These are phyloP conservation scores for Saccharomyces hybrid DNA, from an alignment of 1,139 yeast genomes.

Conservation along the genomic window DNA sequence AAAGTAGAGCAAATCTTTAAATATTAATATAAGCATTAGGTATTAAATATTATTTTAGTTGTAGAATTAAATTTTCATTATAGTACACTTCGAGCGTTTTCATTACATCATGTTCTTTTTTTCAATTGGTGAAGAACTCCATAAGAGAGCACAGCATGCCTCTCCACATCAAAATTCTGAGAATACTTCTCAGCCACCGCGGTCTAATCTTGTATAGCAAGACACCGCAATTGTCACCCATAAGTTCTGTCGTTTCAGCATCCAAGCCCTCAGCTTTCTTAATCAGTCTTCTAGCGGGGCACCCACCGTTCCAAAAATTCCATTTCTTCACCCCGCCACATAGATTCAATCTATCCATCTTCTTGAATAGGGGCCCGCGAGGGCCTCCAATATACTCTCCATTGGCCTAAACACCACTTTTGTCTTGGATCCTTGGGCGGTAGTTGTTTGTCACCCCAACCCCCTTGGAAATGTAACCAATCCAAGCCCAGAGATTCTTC, in stretches of 20 bases:
- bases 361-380: constrained; percentile 73
- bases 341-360: constrained; percentile 54
- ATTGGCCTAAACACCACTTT: constrained; percentile 75
- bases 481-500: constrained; percentile 53
- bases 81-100: not conserved
- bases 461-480: constrained; percentile 74
- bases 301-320: constrained; percentile 52
- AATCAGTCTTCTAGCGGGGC: constrained; percentile 62
- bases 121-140: constrained; percentile 36
- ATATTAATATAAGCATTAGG: not conserved
- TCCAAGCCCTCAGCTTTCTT: constrained; percentile 67
- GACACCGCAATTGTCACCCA: constrained; percentile 41
- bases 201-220: constrained; percentile 46
- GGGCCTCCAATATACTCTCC: constrained; percentile 89
- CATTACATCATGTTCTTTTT: not conserved
- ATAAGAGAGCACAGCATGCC: constrained; percentile 56
- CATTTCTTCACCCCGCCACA: constrained; percentile 86
- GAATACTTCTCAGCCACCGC: constrained; percentile 36
- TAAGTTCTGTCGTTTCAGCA: constrained; percentile 56
- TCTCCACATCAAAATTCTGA: constrained; percentile 55
- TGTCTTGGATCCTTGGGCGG: constrained; percentile 64
- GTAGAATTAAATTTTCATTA: not conserved
- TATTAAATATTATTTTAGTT: not conserved
- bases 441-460: constrained; percentile 80
- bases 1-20: not conserved